These are phyloP conservation scores for Colletotrichum eremochloae DNA, from an alignment of 2,329 filamentous ascomycete species.

Conservation along the genomic window DNA sequence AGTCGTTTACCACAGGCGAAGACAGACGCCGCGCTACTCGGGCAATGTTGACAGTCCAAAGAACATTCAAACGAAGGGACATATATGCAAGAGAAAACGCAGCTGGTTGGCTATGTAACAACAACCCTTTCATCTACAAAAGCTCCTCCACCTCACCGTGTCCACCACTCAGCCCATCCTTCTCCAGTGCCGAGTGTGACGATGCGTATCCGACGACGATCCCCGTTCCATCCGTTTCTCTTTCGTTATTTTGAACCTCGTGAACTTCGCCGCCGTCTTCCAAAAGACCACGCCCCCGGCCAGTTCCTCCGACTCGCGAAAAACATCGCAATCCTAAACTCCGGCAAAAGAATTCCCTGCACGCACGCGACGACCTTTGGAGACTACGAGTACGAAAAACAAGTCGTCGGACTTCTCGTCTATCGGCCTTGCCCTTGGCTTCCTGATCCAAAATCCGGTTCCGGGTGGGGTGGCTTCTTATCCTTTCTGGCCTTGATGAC, in stretches of 20 bases:
- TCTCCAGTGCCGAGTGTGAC: slow-evolving; percentile 11
- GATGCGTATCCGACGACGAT: slow-evolving; percentile 38
- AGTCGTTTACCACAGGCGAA: not conserved
- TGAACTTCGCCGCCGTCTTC: slow-evolving; percentile 29
- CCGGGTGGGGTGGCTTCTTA: slow-evolving; percentile 72
- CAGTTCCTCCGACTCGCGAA: slow-evolving; percentile 41
- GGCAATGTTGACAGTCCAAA: not conserved
- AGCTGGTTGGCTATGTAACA: slow-evolving; percentile 39
- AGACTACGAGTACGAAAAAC: slow-evolving; percentile 15
- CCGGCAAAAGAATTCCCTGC: slow-evolving; percentile 42
- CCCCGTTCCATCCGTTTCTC: slow-evolving; percentile 9
- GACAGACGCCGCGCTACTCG: not conserved
- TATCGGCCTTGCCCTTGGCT: slow-evolving; percentile 43
- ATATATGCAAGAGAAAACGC: slow-evolving; percentile 30
- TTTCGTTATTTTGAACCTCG: slow-evolving; percentile 29
- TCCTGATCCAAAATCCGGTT: slow-evolving; percentile 70
- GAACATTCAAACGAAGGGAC: not conserved
- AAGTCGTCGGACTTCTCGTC: slow-evolving; percentile 21
- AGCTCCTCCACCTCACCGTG: slow-evolving; percentile 30
- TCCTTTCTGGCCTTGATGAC: slow-evolving; percentile 90
- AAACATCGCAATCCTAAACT: slow-evolving; percentile 43
- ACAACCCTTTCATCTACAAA: slow-evolving; percentile 41
- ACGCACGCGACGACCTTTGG: slow-evolving; percentile 19
- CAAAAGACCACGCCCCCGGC: slow-evolving; percentile 29
- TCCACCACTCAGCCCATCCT: slow-evolving; percentile 19